These are phyloP conservation scores for Fusarium chaquense DNA, from an alignment of 2,329 filamentous ascomycete genomes.

Conservation along the genomic window DNA sequence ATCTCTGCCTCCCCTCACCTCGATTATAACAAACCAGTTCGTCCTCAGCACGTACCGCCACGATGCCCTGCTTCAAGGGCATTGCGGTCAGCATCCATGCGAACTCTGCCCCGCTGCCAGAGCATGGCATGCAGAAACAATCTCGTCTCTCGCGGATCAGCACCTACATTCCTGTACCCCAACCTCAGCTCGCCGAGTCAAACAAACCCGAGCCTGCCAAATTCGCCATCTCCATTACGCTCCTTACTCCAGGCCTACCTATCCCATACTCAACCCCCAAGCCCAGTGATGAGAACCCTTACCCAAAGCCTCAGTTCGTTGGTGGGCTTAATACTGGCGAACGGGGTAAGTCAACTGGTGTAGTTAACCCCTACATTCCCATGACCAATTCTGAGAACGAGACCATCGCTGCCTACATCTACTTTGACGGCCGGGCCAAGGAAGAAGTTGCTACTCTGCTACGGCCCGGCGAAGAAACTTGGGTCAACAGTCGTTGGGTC, in stretches of 20 bases:
- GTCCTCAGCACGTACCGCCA: conserved; percentile 48
- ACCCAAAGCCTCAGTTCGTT: conserved; percentile 85
- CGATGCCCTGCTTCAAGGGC: conserved; percentile 97
- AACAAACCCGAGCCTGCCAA: conserved; percentile 91
- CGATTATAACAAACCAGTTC: conserved; percentile 29
- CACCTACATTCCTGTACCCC: conserved; percentile 95
- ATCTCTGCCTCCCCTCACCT: conserved; percentile 35
- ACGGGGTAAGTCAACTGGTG: conserved; percentile 61
- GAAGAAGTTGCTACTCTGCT: conserved; percentile 97
- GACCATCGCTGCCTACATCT: conserved; percentile 98
- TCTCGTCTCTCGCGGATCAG: conserved; percentile 92
- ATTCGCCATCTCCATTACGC: conserved; percentile 97
- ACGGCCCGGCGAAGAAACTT: conserved; percentile 94
- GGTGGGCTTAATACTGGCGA: conserved; percentile 72
- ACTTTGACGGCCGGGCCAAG: conserved; percentile 95
- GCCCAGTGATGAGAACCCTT: conserved; percentile 78
- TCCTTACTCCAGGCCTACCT: conserved; percentile 87
- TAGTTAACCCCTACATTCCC: conserved; percentile 88
- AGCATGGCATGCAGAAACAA: conserved; percentile 95
- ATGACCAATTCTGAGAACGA: conserved; percentile 94
- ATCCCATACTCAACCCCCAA: conserved; percentile 95
- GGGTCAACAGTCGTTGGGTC: conserved; percentile 99
- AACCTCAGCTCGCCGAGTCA: conserved; percentile 76
- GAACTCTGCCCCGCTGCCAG: conserved; percentile 82
- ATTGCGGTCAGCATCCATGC: conserved; percentile 97